These are phyloP conservation scores for Priceomyces melissophilus DNA, from an alignment of 805 yeast species.

Conservation along the genomic window DNA sequence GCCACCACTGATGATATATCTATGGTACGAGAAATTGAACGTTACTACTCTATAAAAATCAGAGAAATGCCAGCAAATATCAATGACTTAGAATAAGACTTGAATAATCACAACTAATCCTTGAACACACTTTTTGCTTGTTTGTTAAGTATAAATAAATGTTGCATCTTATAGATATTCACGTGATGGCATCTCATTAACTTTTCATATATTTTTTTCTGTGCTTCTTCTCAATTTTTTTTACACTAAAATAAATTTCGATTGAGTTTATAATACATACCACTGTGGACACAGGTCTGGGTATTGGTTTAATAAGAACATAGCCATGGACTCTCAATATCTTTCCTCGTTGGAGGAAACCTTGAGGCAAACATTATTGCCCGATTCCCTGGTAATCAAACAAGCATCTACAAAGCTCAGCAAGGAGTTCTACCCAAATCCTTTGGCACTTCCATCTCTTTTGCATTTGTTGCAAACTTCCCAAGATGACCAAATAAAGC, in stretches of 20 bases:
- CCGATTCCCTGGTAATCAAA: conserved; percentile 79
- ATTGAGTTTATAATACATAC: background rate
- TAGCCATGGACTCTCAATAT: conserved; percentile 67
- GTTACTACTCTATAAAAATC: conserved; percentile 69
- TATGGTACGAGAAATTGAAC: conserved; percentile 70
- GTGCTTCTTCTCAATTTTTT: conserved; percentile 2
- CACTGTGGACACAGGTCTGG: background rate
- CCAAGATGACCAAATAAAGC: conserved; percentile 69
- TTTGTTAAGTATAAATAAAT: background rate
- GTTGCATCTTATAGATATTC: conserved; percentile 1
- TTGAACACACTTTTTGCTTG: background rate
- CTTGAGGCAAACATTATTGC: conserved; percentile 71
- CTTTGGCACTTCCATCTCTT: conserved; percentile 74
- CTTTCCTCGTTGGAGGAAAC: conserved; percentile 72
- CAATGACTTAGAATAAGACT: conserved; percentile 31
- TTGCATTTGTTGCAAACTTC: conserved; percentile 75
- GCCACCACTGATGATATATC: conserved; percentile 76
- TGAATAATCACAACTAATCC: background rate
- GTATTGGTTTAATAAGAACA: conserved; percentile 1
- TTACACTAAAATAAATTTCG: conserved; percentile 2
- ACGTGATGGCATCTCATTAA: conserved; percentile 9
- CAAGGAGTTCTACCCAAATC: conserved; percentile 67
- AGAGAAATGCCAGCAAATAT: conserved; percentile 78
- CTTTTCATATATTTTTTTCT: conserved; percentile 3
- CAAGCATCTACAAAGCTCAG: conserved; percentile 75